Evolutionary conservation across 1,139 yeast genomes (phyloP).

Genomic region (Trichomonascaceae sp.): DNA sequence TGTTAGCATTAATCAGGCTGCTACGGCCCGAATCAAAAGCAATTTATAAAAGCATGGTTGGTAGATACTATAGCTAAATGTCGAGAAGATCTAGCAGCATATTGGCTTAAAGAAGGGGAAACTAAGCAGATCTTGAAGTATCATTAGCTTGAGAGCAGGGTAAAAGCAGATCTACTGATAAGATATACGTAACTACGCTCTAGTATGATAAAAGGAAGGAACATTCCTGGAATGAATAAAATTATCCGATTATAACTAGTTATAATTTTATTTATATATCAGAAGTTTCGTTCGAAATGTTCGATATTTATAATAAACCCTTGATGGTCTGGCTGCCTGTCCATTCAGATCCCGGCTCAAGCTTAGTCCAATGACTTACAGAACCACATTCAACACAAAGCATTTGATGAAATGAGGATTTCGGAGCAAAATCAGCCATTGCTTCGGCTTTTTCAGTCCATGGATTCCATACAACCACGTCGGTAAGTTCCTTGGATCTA

Average conservation of each 20-base stretch:
- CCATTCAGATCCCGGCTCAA: constrained; percentile 51
- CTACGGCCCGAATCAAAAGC: constrained; percentile 20
- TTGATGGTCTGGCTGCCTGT: constrained; percentile 11
- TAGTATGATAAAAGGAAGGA: too few relatives aligned
- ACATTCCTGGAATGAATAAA: too few relatives aligned
- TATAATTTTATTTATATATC: too few relatives aligned
- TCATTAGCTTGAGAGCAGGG: too few relatives aligned
- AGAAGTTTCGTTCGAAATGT: background rate
- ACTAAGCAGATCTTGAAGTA: background rate
- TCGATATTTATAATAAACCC: constrained; percentile 1
- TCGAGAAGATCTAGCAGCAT: background rate
- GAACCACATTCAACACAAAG: constrained; percentile 92
- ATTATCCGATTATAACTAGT: too few relatives aligned
- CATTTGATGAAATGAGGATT: constrained; percentile 76
- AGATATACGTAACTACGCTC: too few relatives aligned
- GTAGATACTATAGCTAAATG: background rate
- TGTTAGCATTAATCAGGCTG: constrained; percentile 28
- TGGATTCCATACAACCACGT: constrained; percentile 97
- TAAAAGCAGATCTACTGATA: too few relatives aligned
- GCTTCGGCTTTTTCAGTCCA: constrained; percentile 77
- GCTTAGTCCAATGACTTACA: constrained; percentile 58
- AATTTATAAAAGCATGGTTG: constrained; percentile 10
- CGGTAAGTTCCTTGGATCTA: constrained; percentile 63
- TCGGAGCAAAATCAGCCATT: constrained; percentile 86
- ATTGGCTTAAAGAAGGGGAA: background rate